A percentile compares a stretch with the other conserved stretches of the same genome.
These are phyloP conservation scores for Xylariaceae sp. DNA, from an alignment of 2,329 filamentous ascomycete species.

Conservation along the genomic window DNA sequence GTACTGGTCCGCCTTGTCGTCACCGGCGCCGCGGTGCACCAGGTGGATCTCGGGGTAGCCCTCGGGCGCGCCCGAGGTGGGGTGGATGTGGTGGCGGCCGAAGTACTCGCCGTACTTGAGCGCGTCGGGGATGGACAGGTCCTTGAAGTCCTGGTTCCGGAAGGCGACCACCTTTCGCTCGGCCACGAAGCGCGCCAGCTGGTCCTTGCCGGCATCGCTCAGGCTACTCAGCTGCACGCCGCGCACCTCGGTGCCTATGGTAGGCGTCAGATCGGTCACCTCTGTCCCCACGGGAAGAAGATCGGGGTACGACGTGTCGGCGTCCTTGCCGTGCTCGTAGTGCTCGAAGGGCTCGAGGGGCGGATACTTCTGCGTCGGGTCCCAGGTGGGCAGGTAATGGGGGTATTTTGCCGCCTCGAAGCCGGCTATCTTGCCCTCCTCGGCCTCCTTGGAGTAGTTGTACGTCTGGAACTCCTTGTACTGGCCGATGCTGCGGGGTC, in stretches of 20 bases:
- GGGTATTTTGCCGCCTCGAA: conserved; percentile 45
- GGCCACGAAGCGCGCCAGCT: conserved; percentile 69
- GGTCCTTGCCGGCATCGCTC: conserved; percentile 64
- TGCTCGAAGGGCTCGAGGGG: conserved; percentile 66
- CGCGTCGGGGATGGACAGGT: conserved; percentile 64
- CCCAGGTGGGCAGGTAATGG: conserved; percentile 69
- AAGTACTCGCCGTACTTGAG: conserved; percentile 70
- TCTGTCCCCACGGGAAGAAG: conserved; percentile 52
- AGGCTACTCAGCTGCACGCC: conserved; percentile 68
- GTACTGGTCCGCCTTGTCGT: conserved; percentile 54
- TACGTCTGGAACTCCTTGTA: conserved; percentile 27
- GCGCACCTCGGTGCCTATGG: conserved; percentile 66
- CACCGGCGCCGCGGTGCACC: conserved; percentile 66
- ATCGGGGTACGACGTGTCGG: conserved; percentile 63
- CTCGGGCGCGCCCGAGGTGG: conserved; percentile 68
- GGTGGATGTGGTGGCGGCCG: conserved; percentile 76
- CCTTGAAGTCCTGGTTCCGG: conserved; percentile 66
- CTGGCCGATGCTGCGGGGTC: conserved; percentile 16
- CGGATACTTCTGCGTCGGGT: conserved; percentile 56
- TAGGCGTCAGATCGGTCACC: conserved; percentile 61
- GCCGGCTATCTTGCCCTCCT: conserved; percentile 27
- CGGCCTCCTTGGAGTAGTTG: conserved; percentile 25
- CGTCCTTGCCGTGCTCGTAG: conserved; percentile 70
- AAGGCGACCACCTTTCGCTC: conserved; percentile 76
- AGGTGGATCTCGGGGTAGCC: conserved; percentile 72